Evolutionary conservation across 129 eudicot species (phyloP), one percentile per base, ranked within the genome.

Genomic region (Helichrysum umbraculigerum): DNA sequence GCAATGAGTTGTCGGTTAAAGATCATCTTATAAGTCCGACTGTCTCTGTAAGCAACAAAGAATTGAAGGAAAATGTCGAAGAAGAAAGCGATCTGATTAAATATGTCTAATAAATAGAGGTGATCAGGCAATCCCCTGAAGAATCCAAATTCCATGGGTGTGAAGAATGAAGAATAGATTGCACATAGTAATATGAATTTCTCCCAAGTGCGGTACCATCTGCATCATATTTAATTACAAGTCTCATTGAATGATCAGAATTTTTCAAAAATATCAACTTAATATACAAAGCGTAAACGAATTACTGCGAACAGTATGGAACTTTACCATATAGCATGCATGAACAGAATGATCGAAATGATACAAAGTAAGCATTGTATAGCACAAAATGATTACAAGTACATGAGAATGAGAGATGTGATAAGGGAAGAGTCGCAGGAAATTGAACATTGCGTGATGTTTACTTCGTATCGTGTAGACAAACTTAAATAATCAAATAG

Each of bases 91-190:
- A 59, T 22, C 77, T 90, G 96, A 54, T 87, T 86, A 4, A 56
- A 64, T 64, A 87, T 81, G 84, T 90, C 96, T 71, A 90, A 59
- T 20, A 85, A 32, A 73, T 83, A 84, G 58, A 90, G 88, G 56
- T 82, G 81, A 73, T 72, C 51, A 7, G 90, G 96, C 4, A 90
- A 78, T 75, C 96, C 96, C 42, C 87, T 74, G 76, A 90, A 90
- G 85, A 90, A 90, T 19, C 92, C 96, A 70, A 90, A 90, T 88
- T 90, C 96, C 81, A 90, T 59, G 32, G 96, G 96, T 21, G 96
- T 90, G 73, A 90, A 90, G 78, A 85, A 85, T 37, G 92, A 87
- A 10, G 96, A 90, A 81, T 90, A 90, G 2, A 90, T 5, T 20
- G 96, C 96, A 88, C 90, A 90, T 73, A 85, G 0, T 4, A 87